Evolutionary conservation across 2,329 filamentous ascomycete genomes (phyloP).

Genomic region (Apiospora aurea): DNA sequence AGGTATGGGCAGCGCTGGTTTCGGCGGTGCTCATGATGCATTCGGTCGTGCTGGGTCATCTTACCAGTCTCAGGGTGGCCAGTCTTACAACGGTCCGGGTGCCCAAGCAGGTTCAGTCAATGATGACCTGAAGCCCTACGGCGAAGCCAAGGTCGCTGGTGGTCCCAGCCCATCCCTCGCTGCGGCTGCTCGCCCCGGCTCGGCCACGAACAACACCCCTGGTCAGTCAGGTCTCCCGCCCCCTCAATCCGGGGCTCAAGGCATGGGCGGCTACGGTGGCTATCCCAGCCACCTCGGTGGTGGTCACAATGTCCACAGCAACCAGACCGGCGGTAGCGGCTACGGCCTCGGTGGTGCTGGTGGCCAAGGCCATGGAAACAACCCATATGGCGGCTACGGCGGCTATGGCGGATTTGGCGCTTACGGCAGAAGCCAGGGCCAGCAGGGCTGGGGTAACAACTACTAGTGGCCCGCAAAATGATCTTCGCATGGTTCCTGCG

Average conservation of each 20-base stretch:
- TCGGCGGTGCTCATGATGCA: constrained; percentile 61
- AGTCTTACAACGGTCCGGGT: constrained; percentile 59
- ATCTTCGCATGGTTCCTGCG: constrained; percentile 15
- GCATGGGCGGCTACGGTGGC: constrained; percentile 60
- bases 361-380: constrained; percentile 59
- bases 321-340: constrained; percentile 50
- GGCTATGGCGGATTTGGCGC: constrained; percentile 57
- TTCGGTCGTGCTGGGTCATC: constrained; percentile 60
- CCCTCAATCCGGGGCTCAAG: constrained; percentile 60
- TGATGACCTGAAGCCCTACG: constrained; percentile 67
- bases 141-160: constrained; percentile 59
- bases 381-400: constrained; percentile 57
- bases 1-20: constrained; percentile 58
- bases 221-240: constrained; percentile 63
- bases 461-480: constrained; percentile 18
- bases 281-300: constrained; percentile 63
- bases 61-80: constrained; percentile 63
- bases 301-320: constrained; percentile 61
- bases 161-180: constrained; percentile 65
- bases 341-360: constrained; percentile 60
- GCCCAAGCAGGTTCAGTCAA: constrained; percentile 53
- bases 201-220: constrained; percentile 63
- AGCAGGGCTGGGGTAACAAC: constrained; percentile 46
- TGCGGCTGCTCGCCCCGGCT: constrained; percentile 63
- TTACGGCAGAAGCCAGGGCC: constrained; percentile 54